Conservation (phyloP, 2,329 filamentous ascomycete genomes). For the Biscogniauxia mediterranea region DNA sequence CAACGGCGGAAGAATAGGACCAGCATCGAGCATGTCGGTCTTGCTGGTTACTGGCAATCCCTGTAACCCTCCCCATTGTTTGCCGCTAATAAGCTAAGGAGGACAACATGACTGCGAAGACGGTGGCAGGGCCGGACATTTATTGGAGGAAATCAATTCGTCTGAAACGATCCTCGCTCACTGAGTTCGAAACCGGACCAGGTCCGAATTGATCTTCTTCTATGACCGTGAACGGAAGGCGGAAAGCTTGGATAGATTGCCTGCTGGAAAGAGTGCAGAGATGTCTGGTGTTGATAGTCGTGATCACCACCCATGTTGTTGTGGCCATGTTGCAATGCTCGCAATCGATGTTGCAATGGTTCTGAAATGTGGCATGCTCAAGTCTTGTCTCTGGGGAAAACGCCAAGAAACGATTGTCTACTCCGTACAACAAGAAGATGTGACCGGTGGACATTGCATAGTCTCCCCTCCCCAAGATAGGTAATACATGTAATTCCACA, state of each 20-base stretch:
- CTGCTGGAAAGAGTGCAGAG: not conserved
- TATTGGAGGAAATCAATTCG: not conserved
- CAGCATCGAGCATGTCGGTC: not conserved
- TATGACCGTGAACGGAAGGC: not conserved
- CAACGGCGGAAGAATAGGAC: not conserved
- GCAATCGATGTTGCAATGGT: conserved; percentile 1
- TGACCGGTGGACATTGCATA: not conserved
- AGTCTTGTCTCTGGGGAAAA: not conserved
- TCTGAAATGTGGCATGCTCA: not conserved
- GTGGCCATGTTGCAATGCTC: conserved; percentile 1
- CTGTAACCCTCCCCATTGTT: not conserved
- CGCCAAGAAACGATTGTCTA: not conserved
- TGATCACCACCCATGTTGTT: not conserved
- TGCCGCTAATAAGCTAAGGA: not conserved
- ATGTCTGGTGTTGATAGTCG: not conserved
- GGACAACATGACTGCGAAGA: not conserved
- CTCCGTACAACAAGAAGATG: not conserved
- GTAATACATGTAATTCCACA: not conserved
- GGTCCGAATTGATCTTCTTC: not conserved
- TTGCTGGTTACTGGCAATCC: not conserved
- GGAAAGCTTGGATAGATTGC: not conserved
- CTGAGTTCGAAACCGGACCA: not conserved
- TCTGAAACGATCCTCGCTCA: not conserved
- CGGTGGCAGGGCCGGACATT: not conserved
- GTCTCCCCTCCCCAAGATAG: too few relatives aligned